Evolutionary conservation across 2,329 filamentous ascomycete species (phyloP).

Genomic region (Hypoxylon sp.): DNA sequence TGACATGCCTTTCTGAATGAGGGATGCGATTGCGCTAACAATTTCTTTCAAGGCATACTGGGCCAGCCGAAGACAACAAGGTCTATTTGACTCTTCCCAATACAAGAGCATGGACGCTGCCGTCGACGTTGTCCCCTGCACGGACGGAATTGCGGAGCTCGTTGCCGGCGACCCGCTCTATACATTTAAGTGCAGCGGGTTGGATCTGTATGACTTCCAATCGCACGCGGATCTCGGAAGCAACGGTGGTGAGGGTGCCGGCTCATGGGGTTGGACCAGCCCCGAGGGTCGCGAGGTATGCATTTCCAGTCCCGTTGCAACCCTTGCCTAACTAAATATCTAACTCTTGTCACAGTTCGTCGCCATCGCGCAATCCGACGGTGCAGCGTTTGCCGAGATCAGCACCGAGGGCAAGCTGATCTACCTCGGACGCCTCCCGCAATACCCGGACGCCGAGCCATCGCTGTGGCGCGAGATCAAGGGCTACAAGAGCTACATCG

Average conservation of each 20-base stretch:
- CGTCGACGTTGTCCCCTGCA: constrained; percentile 38
- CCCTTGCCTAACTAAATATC: too few relatives aligned
- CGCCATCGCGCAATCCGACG: constrained; percentile 62
- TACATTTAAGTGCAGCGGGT: constrained; percentile 44
- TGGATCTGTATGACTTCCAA: constrained; percentile 51
- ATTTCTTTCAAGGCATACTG: constrained; percentile 41
- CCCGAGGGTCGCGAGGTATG: constrained; percentile 61
- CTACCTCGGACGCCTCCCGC: constrained; percentile 63
- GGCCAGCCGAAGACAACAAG: constrained; percentile 42
- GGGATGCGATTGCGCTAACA: constrained; percentile 1
- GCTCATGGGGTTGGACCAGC: constrained; percentile 64
- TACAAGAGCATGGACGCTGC: constrained; percentile 43
- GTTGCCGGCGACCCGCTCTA: constrained; percentile 41
- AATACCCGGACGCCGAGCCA: constrained; percentile 53
- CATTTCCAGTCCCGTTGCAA: too few relatives aligned
- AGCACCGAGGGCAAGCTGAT: constrained; percentile 57
- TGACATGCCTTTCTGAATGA: background rate
- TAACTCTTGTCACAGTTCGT: too few relatives aligned
- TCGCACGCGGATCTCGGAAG: constrained; percentile 49
- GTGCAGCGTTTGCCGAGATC: constrained; percentile 63
- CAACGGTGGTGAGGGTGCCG: constrained; percentile 47
- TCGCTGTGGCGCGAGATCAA: constrained; percentile 63
- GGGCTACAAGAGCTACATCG: constrained; percentile 49
- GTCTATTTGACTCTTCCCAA: constrained; percentile 42
- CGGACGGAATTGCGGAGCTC: constrained; percentile 42